Evolutionary conservation across 2,329 filamentous ascomycete species (phyloP).

Genomic region (Metarhizium brunneum): DNA sequence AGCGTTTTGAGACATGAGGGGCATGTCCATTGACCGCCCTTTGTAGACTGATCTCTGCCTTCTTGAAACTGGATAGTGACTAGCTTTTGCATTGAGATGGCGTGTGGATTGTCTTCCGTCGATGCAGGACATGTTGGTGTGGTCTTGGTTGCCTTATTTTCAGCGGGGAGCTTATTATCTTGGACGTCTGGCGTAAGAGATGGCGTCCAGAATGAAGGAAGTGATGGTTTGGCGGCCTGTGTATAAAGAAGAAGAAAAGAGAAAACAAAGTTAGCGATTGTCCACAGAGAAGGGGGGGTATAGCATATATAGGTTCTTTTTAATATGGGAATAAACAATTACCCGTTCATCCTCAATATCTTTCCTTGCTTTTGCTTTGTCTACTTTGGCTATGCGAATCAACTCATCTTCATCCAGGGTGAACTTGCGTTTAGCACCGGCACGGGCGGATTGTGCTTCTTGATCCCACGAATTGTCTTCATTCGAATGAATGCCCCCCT

Average conservation of each 20-base stretch:
- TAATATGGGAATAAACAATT: conserved; percentile 1
- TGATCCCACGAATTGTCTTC: background rate
- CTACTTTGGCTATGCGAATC: conserved; percentile 57
- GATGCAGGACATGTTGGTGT: conserved; percentile 72
- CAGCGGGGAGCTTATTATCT: conserved; percentile 39
- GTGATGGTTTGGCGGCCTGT: conserved; percentile 52
- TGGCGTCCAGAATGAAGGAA: conserved; percentile 91
- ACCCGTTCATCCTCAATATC: conserved; percentile 67
- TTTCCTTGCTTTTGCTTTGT: conserved; percentile 59
- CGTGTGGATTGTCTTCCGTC: conserved; percentile 54
- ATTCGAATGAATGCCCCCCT: conserved; percentile 22
- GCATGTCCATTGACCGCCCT: conserved; percentile 47
- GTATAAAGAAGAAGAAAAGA: conserved; percentile 3
- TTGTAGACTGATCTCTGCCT: conserved; percentile 43
- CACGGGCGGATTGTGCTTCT: conserved; percentile 4
- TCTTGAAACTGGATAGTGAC: conserved; percentile 70
- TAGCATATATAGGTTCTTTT: background rate
- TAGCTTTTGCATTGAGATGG: conserved; percentile 69
- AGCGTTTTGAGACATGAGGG: conserved; percentile 79
- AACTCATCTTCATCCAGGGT: conserved; percentile 66
- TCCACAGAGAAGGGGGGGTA: background rate
- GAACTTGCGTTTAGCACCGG: conserved; percentile 61
- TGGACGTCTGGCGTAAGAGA: conserved; percentile 58
- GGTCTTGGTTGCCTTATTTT: conserved; percentile 54
- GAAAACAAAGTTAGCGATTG: background rate